phyloP scores from a whole-genome alignment of 2,329 filamentous ascomycete species.

The Akanthomyces muscarius region DNA sequence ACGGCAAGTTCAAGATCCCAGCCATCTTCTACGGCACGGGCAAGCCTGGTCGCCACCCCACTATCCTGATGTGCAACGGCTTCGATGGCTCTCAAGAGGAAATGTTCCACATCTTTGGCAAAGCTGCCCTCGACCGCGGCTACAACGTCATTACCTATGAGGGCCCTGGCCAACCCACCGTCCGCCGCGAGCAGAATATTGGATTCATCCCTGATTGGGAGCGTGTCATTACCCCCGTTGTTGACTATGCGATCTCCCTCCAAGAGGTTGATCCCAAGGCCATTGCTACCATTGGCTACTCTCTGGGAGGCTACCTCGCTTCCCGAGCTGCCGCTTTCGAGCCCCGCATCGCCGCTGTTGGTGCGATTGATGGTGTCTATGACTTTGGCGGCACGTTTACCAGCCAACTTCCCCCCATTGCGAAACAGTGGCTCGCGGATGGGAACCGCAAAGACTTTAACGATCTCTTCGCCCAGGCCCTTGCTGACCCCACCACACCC shows the following conservation, averaged over 20 bases:
- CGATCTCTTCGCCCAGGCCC: slow-evolving; percentile 14
- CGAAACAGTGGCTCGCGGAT: slow-evolving; percentile 17
- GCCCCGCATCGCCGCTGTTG: slow-evolving; percentile 37
- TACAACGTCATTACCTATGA: slow-evolving; percentile 43
- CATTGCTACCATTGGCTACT: slow-evolving; percentile 37
- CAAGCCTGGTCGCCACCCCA: slow-evolving; percentile 28
- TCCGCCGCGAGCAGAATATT: slow-evolving; percentile 37
- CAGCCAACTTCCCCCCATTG: slow-evolving; percentile 13
- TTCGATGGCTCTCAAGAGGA: slow-evolving; percentile 44
- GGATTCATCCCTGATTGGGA: slow-evolving; percentile 46
- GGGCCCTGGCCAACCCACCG: slow-evolving; percentile 41
- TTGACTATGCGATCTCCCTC: slow-evolving; percentile 34
- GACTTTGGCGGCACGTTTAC: slow-evolving; percentile 24
- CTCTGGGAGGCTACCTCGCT: slow-evolving; percentile 39
- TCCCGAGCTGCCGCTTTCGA: slow-evolving; percentile 42
- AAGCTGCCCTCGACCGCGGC: slow-evolving; percentile 35
- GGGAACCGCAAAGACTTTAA: slow-evolving; percentile 23
- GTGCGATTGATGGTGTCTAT: slow-evolving; percentile 38
- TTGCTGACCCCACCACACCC: slow-evolving; percentile 7
- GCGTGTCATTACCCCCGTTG: slow-evolving; percentile 35
- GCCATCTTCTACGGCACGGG: slow-evolving; percentile 32
- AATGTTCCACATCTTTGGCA: slow-evolving; percentile 35
- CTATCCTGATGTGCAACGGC: slow-evolving; percentile 39
- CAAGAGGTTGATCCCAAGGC: slow-evolving; percentile 29
- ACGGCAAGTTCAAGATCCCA: slow-evolving; percentile 31